A percentile compares a stretch with the other conserved stretches of the same genome.
Evolutionary conservation across 2,329 filamentous ascomycete genomes (phyloP).

Genomic region (Alternaria infectoria): DNA sequence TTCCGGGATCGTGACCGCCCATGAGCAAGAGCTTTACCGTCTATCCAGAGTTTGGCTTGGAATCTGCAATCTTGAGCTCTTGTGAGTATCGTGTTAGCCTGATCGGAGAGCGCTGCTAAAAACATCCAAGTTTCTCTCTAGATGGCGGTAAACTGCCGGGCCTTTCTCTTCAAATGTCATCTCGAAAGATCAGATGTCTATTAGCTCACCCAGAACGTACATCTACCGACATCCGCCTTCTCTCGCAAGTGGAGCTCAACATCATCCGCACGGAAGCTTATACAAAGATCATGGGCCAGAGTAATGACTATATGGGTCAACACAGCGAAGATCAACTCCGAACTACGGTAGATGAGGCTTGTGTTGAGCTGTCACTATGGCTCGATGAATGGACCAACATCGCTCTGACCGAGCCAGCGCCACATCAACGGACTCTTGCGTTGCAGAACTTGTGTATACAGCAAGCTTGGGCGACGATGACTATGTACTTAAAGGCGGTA

Average conservation of each 20-base stretch:
- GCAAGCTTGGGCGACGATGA: constrained; percentile 61
- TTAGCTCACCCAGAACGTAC: constrained; percentile 54
- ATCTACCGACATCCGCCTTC: constrained; percentile 58
- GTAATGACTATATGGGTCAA: constrained; percentile 9
- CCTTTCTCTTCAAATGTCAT: constrained; percentile 44
- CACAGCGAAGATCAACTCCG: constrained; percentile 28
- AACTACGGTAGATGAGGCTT: constrained; percentile 27
- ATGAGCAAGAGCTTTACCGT: constrained; percentile 45
- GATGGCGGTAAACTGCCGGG: constrained; percentile 55
- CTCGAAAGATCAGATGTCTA: constrained; percentile 55
- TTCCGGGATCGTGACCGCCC: constrained; percentile 11
- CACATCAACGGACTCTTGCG: constrained; percentile 25
- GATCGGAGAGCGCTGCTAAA: not conserved
- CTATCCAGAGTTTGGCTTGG: constrained; percentile 59
- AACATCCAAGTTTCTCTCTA: constrained; percentile 48
- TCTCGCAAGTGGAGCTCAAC: constrained; percentile 61
- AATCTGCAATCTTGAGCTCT: constrained; percentile 59
- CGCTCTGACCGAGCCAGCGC: constrained; percentile 20
- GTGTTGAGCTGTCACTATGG: constrained; percentile 44
- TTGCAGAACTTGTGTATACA: constrained; percentile 59
- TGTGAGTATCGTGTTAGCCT: constrained; percentile 21
- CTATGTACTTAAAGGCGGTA: constrained; percentile 59
- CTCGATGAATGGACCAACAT: constrained; percentile 51
- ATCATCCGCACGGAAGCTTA: constrained; percentile 47
- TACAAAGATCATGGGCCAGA: constrained; percentile 21